A percentile compares a stretch with the other conserved stretches of the same genome.
Evolutionary conservation across 2,329 filamentous ascomycete genomes (phyloP).

Genomic region (Cryphonectria naterciae): DNA sequence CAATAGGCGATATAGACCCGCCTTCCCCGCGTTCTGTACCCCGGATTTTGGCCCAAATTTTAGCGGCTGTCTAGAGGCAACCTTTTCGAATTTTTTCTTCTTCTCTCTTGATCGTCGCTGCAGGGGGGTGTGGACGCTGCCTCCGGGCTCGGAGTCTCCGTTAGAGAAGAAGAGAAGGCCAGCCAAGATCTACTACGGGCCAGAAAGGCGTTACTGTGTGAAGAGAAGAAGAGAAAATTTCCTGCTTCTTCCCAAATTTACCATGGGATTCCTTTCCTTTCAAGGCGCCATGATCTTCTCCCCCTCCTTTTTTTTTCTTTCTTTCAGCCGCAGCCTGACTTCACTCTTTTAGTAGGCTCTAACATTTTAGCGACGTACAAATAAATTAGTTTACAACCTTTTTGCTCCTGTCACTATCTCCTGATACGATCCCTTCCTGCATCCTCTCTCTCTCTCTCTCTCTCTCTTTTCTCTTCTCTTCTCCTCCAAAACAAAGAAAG

Average conservation of each 20-base stretch:
- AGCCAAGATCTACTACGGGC: conserved; percentile 13
- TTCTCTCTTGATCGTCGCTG: neutral
- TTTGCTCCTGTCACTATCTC: neutral
- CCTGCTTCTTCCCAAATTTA: conserved; percentile 14
- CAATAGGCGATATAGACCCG: conserved; percentile 6
- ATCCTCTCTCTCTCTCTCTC: neutral
- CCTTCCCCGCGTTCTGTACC: conserved; percentile 20
- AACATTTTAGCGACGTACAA: neutral
- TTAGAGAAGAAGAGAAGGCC: conserved; percentile 1
- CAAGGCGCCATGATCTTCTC: conserved; percentile 1
- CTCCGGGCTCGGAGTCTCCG: conserved; percentile 18
- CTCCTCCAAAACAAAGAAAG: neutral
- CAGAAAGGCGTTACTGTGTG: conserved; percentile 18
- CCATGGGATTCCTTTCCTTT: neutral
- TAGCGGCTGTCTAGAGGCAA: neutral
- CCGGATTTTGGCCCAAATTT: conserved; percentile 7
- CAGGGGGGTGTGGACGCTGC: neutral
- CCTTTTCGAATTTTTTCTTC: neutral
- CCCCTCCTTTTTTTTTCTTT: neutral
- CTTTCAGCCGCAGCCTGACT: too few relatives aligned
- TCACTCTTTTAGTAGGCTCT: neutral
- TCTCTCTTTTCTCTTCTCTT: neutral
- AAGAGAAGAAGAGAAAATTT: conserved; percentile 16
- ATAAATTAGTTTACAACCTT: neutral
- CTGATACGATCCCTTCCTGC: neutral